These are phyloP conservation scores for Hansenula anomala DNA, from an alignment of 1,139 yeast genomes.

Conservation along the genomic window DNA sequence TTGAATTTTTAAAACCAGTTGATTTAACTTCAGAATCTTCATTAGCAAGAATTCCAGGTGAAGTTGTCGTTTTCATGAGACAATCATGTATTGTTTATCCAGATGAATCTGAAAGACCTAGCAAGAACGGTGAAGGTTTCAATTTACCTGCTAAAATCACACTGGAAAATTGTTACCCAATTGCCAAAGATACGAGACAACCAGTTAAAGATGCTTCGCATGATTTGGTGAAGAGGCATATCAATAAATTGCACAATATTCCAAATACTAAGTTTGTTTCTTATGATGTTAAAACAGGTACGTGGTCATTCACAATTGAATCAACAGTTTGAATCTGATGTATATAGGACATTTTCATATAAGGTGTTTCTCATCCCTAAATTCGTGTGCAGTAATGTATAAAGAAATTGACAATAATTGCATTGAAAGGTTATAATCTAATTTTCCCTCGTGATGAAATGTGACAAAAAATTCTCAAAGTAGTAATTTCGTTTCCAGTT, in stretches of 20 bases:
- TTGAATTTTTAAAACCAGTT: conserved; percentile 76
- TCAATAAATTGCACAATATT: conserved; percentile 57
- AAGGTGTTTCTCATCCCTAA: too few species aligned
- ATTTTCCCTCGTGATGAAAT: too few species aligned
- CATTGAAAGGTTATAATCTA: too few species aligned
- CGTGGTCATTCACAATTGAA: conserved; percentile 68
- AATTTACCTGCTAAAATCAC: conserved; percentile 73
- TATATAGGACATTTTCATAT: too few species aligned
- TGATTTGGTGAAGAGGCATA: conserved; percentile 64
- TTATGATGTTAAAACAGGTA: conserved; percentile 77
- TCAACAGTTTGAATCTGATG: conserved; percentile 14
- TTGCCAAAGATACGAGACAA: conserved; percentile 63
- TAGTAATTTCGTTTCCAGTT: too few species aligned
- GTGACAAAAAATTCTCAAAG: too few species aligned
- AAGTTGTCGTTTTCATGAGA: conserved; percentile 54
- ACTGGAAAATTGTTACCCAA: conserved; percentile 74
- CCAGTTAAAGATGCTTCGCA: conserved; percentile 78
- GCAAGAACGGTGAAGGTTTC: conserved; percentile 68
- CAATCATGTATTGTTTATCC: conserved; percentile 74
- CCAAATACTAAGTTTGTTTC: conserved; percentile 61
- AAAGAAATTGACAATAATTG: too few species aligned
- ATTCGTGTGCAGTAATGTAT: too few species aligned
- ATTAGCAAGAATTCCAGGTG: conserved; percentile 61
- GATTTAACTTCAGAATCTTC: conserved; percentile 67
- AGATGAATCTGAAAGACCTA: conserved; percentile 53